Evolutionary conservation across 1,284 basidiomycete species (phyloP).

Genomic region (Sanghuangporus baumii): DNA sequence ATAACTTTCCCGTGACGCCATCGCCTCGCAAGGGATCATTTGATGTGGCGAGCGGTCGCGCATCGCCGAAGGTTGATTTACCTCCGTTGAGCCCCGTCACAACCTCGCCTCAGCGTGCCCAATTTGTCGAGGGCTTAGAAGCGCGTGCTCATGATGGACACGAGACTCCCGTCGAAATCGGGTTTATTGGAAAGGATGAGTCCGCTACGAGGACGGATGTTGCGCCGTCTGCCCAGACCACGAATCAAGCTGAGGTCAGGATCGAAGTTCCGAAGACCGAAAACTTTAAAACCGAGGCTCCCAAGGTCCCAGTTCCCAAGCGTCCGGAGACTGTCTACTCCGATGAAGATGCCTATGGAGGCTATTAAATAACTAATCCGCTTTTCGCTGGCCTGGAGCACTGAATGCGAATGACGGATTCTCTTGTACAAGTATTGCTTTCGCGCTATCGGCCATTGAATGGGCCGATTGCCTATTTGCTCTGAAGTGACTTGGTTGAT

Average conservation of each 20-base stretch:
- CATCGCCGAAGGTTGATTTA: slow-evolving; percentile 11
- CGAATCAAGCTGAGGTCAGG: not conserved
- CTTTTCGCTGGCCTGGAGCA: not conserved
- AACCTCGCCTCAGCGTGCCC: slow-evolving; percentile 14
- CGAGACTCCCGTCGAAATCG: slow-evolving; percentile 22
- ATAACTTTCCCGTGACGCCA: slow-evolving; percentile 30
- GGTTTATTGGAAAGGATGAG: slow-evolving; percentile 10
- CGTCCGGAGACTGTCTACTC: slow-evolving; percentile 46
- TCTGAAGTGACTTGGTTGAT: not conserved
- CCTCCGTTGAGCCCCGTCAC: slow-evolving; percentile 19
- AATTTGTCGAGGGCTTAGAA: slow-evolving; percentile 14
- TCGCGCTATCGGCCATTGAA: not conserved
- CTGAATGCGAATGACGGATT: slow-evolving; percentile 2
- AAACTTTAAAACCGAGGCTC: not conserved
- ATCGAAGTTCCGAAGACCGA: not conserved
- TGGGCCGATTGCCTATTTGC: not conserved
- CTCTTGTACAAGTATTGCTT: not conserved
- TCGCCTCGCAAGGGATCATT: slow-evolving; percentile 26
- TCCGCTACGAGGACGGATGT: not conserved
- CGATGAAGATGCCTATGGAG: slow-evolving; percentile 60
- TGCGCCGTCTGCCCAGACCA: not conserved
- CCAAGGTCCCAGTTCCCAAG: not conserved
- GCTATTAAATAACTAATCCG: slow-evolving; percentile 30
- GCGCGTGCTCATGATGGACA: slow-evolving; percentile 17
- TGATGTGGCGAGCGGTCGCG: slow-evolving; percentile 21